phyloP scores from a whole-genome alignment of 192 early-diverging fungal genomes.

The Coemansia sp. region DNA sequence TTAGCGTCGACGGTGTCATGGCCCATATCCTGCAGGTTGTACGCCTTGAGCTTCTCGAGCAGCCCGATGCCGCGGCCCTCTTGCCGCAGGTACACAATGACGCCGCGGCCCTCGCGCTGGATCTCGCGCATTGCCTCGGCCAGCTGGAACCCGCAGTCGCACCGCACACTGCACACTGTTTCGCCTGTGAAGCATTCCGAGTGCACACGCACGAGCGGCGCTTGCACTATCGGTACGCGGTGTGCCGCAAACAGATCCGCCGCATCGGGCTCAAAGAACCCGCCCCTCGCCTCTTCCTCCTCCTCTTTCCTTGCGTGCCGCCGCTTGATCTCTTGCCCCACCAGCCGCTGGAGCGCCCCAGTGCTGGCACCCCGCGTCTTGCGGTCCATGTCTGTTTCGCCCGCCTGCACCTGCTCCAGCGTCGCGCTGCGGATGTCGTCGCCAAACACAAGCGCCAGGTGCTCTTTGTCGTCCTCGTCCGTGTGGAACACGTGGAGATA shows the following conservation, averaged over 20 bases:
- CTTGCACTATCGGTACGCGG: slow-evolving; percentile 40
- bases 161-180: slow-evolving; percentile 85
- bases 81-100: slow-evolving; percentile 94
- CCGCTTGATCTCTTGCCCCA: slow-evolving; percentile 39
- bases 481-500: slow-evolving; percentile 87
- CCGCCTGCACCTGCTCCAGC: slow-evolving; percentile 64
- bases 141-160: slow-evolving; percentile 96
- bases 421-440: slow-evolving; percentile 71
- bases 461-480: slow-evolving; percentile 84
- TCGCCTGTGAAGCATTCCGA: slow-evolving; percentile 98
- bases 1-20: slow-evolving; percentile 95
- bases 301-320: neutral
- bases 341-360: slow-evolving; percentile 56
- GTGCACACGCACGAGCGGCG: slow-evolving; percentile 90
- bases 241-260: slow-evolving; percentile 37
- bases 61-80: slow-evolving; percentile 97
- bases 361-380: slow-evolving; percentile 76
- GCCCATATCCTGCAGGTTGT: slow-evolving; percentile 95
- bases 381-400: slow-evolving; percentile 81
- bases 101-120: slow-evolving; percentile 80
- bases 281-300: neutral
- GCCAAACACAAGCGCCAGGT: slow-evolving; percentile 94
- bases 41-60: slow-evolving; percentile 92
- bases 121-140: slow-evolving; percentile 90
- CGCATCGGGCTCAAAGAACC: slow-evolving; percentile 34